phyloP scores from a whole-genome alignment of 768 basidiomycete genomes.

The Russula dissimulans region DNA sequence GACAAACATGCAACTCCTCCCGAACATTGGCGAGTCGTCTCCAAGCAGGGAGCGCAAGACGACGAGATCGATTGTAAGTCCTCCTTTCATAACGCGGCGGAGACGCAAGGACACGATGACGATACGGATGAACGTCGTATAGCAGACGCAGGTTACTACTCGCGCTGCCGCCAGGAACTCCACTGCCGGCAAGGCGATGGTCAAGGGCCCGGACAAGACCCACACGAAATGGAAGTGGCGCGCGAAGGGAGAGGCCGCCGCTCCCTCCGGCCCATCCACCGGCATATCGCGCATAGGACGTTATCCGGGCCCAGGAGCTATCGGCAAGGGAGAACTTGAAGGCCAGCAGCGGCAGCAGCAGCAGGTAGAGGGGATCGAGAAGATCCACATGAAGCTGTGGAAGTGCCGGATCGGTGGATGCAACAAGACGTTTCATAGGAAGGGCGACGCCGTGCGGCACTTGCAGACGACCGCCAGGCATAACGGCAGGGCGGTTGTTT shows the following conservation, averaged over 20 bases:
- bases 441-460: slow-evolving; percentile 13
- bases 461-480: slow-evolving; percentile 13
- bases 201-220: slow-evolving; percentile 8
- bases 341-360: neutral
- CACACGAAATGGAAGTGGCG: slow-evolving; percentile 13
- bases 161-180: neutral
- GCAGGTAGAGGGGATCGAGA: slow-evolving; percentile 8
- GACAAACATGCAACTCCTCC: neutral
- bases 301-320: neutral
- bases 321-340: neutral
- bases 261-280: slow-evolving; percentile 1
- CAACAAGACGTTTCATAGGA: slow-evolving; percentile 11
- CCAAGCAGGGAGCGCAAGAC: neutral
- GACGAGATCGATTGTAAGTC: slow-evolving; percentile 9
- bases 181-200: neutral
- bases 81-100: neutral
- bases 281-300: slow-evolving; percentile 1
- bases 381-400: slow-evolving; percentile 13
- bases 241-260: neutral
- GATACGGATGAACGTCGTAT: neutral
- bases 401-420: slow-evolving; percentile 13
- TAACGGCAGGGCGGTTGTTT: slow-evolving; percentile 11
- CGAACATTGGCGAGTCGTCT: neutral
- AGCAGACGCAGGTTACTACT: slow-evolving; percentile 1
- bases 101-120: neutral